These are phyloP conservation scores for Haplosporangium gracile DNA, from an alignment of 192 early-diverging fungal species.

Conservation along the genomic window DNA sequence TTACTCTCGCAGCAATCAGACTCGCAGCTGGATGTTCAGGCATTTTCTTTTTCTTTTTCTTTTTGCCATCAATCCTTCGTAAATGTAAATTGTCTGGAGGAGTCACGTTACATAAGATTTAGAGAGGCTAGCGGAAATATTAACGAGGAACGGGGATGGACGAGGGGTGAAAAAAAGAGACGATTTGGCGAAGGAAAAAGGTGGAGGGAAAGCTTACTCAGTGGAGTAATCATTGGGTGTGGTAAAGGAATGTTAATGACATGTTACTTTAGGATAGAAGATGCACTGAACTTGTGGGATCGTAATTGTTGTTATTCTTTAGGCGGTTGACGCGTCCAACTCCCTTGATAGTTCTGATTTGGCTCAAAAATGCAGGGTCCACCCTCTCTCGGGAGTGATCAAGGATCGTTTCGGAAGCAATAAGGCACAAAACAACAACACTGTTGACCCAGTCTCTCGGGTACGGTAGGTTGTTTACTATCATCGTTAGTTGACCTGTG, in stretches of 20 bases:
- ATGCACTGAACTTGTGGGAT: not conserved
- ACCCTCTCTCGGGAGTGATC: not conserved
- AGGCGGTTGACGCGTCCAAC: not conserved
- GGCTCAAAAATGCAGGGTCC: not conserved
- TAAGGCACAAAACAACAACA: not conserved
- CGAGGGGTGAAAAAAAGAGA: no score
- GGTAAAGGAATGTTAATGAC: not conserved
- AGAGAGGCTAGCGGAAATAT: not conserved
- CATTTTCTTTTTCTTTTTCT: not conserved
- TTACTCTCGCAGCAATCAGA: no score
- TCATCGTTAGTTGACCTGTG: not conserved
- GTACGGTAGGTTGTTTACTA: not conserved
- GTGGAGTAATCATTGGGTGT: no score
- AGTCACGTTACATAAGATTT: not conserved
- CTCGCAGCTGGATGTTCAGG: not conserved
- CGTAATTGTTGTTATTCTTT: not conserved
- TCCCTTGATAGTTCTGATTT: not conserved
- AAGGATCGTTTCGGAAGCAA: not conserved
- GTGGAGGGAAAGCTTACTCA: no score
- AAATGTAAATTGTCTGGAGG: not conserved
- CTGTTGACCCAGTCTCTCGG: not conserved
- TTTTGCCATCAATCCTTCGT: constrained; percentile 7
- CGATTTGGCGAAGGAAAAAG: no score
- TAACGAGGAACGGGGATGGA: no score
- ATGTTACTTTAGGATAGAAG: constrained; percentile 1